Base-by-base conservation (phyloP, 805 yeast genomes). In the Wickerhamiella occidentalis region DNA sequence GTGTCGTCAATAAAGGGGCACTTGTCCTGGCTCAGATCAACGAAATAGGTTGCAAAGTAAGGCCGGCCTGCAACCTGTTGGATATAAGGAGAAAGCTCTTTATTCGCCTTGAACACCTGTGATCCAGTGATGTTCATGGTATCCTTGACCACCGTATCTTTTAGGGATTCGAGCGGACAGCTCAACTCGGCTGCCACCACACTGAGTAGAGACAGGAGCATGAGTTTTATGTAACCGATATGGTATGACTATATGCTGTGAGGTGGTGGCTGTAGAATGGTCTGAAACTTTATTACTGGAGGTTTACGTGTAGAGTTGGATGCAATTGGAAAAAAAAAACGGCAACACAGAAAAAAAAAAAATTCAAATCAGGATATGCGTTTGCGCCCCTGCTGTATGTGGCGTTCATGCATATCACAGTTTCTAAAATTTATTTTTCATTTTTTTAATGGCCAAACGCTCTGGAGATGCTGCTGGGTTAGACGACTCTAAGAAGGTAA, bases 1-100 rank as follows among this genome's bases (percentile, higher is more conserved):
- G 73, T 73, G 59, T 71, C 78, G 55, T 78, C 77, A 87, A 85
- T 84, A 63, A 83, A 87, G 23, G 94, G 90, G 64, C 99, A 87
- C 74, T 81, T 58, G 11, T 60, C 58, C 23, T 62, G 67, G 64
- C 79, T 85, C 51, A 92, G 71, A 60, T 92, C 87, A 49, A 92
- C 74, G 62, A 86, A 80, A 70, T 85, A 92, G 62, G 84, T 85
- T 55, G 81, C 77, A 76, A 92, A 90, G 66, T 85, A 92, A 56
- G 88, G 86, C 33, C 85, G 79, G 40, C 73, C 62, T 7, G 81
- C 82, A 40, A 90, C 64, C 6, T 74, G 66, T 15, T 70, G 60
- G n/a, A 90, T 63, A 21, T 72, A 64, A 0, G 82, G 80, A 46
- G 81, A 67, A n/a, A 81, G 66, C 37, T 68, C 62, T 2, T 54